Percentiles rank a stretch among this genome's conserved stretches.
These are phyloP conservation scores for Pneumocystis jirovecii DNA, from an alignment of 1,139 yeast genomes.

Conservation along the genomic window DNA sequence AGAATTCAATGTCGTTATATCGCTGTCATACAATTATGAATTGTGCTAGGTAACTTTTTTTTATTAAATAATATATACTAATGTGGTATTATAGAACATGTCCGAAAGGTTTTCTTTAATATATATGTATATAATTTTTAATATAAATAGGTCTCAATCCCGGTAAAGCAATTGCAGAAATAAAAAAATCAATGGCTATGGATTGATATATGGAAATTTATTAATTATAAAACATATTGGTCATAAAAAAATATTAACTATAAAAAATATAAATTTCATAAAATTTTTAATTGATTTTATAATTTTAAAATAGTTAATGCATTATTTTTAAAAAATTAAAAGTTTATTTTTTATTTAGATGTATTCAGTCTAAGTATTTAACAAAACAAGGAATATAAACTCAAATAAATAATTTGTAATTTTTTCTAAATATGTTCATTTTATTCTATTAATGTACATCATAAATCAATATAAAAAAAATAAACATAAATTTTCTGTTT, in stretches of 20 bases:
- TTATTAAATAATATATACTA: slow-evolving; percentile 20
- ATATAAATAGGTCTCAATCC: slow-evolving; percentile 41
- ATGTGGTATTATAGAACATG: slow-evolving; percentile 92
- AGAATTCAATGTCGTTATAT: slow-evolving; percentile 93
- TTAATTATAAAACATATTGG: not conserved
- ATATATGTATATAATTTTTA: not conserved
- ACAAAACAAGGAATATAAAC: too few species aligned
- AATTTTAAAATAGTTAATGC: not conserved
- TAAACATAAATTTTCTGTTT: too few species aligned
- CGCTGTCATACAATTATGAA: slow-evolving; percentile 69
- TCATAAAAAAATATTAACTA: not conserved
- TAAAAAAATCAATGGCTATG: slow-evolving; percentile 83
- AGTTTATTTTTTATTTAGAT: too few species aligned
- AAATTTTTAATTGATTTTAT: too few species aligned
- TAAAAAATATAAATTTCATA: not conserved
- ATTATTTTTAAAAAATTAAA: too few species aligned
- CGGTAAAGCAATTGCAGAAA: slow-evolving; percentile 92
- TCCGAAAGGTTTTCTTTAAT: slow-evolving; percentile 66
- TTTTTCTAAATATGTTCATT: too few species aligned
- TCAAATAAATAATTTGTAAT: too few species aligned
- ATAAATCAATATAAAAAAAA: too few species aligned
- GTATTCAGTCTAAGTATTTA: too few species aligned
- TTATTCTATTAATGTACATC: too few species aligned
- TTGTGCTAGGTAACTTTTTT: slow-evolving; percentile 5
- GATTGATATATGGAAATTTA: slow-evolving; percentile 27